phyloP scores from a whole-genome alignment of 371 early-diverging fungal genomes.

The Rhizopus stolonifer region DNA sequence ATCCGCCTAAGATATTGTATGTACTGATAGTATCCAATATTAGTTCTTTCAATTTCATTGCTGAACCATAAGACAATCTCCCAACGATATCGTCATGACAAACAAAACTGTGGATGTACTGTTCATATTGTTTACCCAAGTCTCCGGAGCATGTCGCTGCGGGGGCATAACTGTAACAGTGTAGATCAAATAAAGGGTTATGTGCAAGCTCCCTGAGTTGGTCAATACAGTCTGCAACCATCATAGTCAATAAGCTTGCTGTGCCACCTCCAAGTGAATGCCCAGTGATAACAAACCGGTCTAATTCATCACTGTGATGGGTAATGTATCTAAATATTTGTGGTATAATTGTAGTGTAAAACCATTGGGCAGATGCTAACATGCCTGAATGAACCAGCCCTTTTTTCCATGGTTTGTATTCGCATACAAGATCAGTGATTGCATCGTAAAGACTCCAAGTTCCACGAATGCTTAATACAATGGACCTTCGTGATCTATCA shows the following conservation, averaged over 20 bases:
- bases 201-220: conserved; percentile 39
- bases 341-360: conserved; percentile 68
- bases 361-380: conserved; percentile 78
- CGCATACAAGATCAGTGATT: conserved; percentile 82
- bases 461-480: conserved; percentile 79
- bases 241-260: conserved; percentile 73
- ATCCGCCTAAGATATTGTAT: conserved; percentile 29
- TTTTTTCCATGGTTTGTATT: conserved; percentile 82
- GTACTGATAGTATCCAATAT: conserved; percentile 41
- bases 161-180: conserved; percentile 47
- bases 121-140: conserved; percentile 54
- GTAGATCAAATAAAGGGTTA: conserved; percentile 33
- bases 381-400: conserved; percentile 84
- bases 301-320: conserved; percentile 26
- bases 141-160: conserved; percentile 64
- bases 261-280: conserved; percentile 81
- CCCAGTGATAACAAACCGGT: conserved; percentile 51
- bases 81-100: conserved; percentile 75
- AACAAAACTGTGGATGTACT: conserved; percentile 69
- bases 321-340: conserved; percentile 52
- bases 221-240: conserved; percentile 62
- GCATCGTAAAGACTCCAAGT: conserved; percentile 81
- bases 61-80: conserved; percentile 74
- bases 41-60: conserved; percentile 47
- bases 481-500: conserved; percentile 62